Evolutionary conservation across 2,329 filamentous ascomycete genomes (phyloP), one percentile per base, ranked within the genome.

Genomic region (Alternaria brassicae): DNA sequence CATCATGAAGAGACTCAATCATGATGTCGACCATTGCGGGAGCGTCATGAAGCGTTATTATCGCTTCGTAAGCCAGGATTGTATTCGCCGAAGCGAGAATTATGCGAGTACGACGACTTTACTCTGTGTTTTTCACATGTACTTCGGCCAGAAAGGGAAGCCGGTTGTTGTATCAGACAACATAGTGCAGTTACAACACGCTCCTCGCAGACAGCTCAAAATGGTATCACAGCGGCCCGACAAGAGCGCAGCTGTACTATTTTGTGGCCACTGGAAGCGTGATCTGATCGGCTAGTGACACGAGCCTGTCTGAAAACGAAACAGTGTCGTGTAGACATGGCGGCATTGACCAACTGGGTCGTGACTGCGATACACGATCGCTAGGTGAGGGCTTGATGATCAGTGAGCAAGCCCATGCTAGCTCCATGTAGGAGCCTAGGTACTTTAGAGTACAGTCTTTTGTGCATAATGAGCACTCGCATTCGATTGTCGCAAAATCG

Each of bases 281-380:
- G 23, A n/a, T 15, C 23, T 19, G 21, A 27, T 45, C 15, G 41
- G 30, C 23, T 19, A 30, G 51, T 36, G 44, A 54, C n/a, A 41
- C 52, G 32, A 55, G 42, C 32, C 9, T 55, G 23, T 39, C 25
- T 3, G 41, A 27, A 28, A 55, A 47, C 44, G 44, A 47, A 17
- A 15, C 15, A 13, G 21, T 6, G 17, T 47, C 34, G 25, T n/a
- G 28, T 32, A 47, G 28, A 13, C 44, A 47, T 15, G 12, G 17
- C 13, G 7, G 25, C 7, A 21, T 10, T 13, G 42, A 25, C 28
- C 30, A 25, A 17, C 40, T n/a, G 21, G 21, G 42, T 49, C 44
- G 19, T 30, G 19, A 28, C 5, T 6, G 27, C 7, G 23, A 28
- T 34, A 28, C 30, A 42, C 39, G 37, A 41, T 17, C 32, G 39